Conservation (phyloP, 345 rosid genomes). For the Acer saccharum region DNA sequence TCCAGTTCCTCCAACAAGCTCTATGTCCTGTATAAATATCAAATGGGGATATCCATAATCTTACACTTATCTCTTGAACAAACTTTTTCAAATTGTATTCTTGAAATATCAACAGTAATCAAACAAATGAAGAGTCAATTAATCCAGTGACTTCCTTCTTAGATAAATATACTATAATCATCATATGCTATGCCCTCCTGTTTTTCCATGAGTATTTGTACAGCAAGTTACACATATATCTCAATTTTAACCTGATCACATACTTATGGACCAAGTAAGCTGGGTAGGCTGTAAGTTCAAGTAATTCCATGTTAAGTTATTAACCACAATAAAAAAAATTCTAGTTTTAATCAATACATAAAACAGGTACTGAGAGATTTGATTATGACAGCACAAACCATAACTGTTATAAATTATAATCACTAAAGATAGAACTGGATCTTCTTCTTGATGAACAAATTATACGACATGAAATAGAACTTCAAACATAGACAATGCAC, state of each 20-base stretch:
- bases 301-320: neutral
- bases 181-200: neutral
- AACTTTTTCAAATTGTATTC: neutral
- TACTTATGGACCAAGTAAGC: neutral
- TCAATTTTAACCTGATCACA: neutral
- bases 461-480: neutral
- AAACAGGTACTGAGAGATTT: too few species aligned
- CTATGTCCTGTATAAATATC: neutral
- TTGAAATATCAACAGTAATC: neutral
- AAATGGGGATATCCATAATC: neutral
- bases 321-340: neutral
- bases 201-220: neutral
- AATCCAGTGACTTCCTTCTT: too few species aligned
- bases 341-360: neutral
- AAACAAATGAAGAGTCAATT: neutral
- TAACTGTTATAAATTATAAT: neutral
- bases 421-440: neutral
- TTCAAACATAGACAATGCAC: neutral
- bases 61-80: neutral
- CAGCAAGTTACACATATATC: neutral
- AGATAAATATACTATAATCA: too few species aligned
- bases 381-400: too few species aligned
- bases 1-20: too few species aligned
- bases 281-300: neutral
- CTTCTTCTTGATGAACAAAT: neutral